These are phyloP conservation scores for Amanita inopinata DNA, from an alignment of 768 basidiomycete species.

Conservation along the genomic window DNA sequence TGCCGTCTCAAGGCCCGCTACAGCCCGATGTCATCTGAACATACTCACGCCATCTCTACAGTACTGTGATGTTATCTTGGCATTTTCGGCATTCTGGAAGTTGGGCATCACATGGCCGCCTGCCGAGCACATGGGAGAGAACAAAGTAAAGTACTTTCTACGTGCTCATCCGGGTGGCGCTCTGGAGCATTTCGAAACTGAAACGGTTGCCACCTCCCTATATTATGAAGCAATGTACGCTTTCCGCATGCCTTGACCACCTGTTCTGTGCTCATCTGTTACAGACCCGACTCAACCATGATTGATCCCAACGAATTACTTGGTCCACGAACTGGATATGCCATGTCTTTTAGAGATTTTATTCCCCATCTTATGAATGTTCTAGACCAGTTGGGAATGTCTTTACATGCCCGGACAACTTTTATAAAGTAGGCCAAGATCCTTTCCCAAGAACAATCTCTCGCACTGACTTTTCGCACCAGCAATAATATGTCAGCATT, in stretches of 20 bases:
- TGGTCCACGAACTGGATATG: constrained; percentile 74
- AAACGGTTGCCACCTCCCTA: constrained; percentile 67
- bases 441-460: not conserved
- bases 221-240: constrained; percentile 83
- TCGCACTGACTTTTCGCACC: constrained; percentile 5
- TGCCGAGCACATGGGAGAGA: constrained; percentile 54
- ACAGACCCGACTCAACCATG: constrained; percentile 71
- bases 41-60: constrained; percentile 65
- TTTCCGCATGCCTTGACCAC: not conserved
- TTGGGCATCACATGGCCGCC: constrained; percentile 72
- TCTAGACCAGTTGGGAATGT: constrained; percentile 79
- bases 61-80: constrained; percentile 72
- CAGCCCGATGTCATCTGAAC: constrained; percentile 68
- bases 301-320: constrained; percentile 74
- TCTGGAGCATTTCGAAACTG: constrained; percentile 77
- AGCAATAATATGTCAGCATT: constrained; percentile 75
- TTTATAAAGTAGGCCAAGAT: constrained; percentile 61
- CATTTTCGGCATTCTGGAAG: constrained; percentile 67
- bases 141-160: constrained; percentile 76
- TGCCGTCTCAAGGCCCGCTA: constrained; percentile 60
- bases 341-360: constrained; percentile 76
- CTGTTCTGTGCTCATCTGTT: constrained; percentile 4
- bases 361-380: constrained; percentile 73
- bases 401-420: constrained; percentile 69
- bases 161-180: constrained; percentile 81